A percentile compares a stretch with the other conserved stretches of the same genome.
These are phyloP conservation scores for Aspergillus olivimuriae DNA, from an alignment of 495 filamentous ascomycete genomes.

Conservation along the genomic window DNA sequence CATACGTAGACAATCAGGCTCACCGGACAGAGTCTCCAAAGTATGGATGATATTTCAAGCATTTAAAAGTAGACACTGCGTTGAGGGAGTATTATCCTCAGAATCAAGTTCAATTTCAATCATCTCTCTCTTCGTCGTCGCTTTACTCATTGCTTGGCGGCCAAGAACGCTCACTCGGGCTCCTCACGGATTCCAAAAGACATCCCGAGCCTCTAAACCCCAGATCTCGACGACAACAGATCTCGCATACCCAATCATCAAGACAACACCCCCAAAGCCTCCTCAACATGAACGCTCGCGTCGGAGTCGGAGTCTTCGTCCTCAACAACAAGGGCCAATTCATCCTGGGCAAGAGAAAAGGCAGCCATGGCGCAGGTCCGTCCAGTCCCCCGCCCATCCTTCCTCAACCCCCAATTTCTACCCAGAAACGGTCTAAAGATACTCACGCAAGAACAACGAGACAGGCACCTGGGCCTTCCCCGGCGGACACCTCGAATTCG, in stretches of 20 bases:
- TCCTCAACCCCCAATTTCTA: background rate
- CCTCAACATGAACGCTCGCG: conserved; percentile 13
- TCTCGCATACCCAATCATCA: background rate
- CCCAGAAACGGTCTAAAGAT: background rate
- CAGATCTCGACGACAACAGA: background rate
- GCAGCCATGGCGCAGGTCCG: conserved; percentile 32
- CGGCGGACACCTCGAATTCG: conserved; percentile 14
- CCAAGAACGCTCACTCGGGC: no score
- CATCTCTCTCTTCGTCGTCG: no score
- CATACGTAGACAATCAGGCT: no score
- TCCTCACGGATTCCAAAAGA: no score
- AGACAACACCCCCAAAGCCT: no score
- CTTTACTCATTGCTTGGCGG: no score
- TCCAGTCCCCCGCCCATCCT: background rate
- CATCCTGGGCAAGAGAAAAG: conserved; percentile 28
- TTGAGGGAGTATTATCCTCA: no score
- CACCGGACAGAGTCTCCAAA: no score
- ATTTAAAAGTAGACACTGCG: no score
- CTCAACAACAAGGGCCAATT: conserved; percentile 25
- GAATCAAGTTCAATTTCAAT: no score
- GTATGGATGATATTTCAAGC: no score
- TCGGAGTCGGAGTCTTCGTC: conserved; percentile 31
- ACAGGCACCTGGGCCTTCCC: conserved; percentile 18
- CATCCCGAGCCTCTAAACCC: no score
- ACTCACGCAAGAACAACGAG: background rate